Base-by-base conservation (phyloP, 371 early-diverging fungal genomes). In the Syncephalastrum contaminatum region DNA sequence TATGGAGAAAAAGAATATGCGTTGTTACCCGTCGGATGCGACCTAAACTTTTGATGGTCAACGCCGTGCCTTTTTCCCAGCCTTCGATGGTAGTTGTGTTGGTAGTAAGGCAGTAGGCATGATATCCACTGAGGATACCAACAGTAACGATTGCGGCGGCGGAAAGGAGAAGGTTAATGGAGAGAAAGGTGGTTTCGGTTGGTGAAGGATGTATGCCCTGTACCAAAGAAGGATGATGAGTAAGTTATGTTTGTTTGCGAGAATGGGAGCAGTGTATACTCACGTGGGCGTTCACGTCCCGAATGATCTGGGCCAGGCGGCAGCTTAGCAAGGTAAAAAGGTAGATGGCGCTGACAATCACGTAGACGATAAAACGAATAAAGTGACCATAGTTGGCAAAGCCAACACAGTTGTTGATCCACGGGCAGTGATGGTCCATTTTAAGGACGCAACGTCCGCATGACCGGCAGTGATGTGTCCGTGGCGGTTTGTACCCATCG, bases 51-150 rank as follows among this genome's bases (percentile, higher is more conserved):
- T 88, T 84, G 63, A 93, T 82, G 48, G 81, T 88, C 13, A 84
- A 86, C 43, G 92, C 92, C 67, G 90, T 90, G 59, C 85, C 88
- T 67, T 89, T 95, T 61, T 86, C 86, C 82, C 81, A 85, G 15
- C 74, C 81, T 70, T 99, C 99, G 58, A 99, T 96, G 13, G 97
- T 97, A 1, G 99, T 99, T 15, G 94, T 93, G 73, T 98, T 98
- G 57, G 75, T 80, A 4, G 77, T 65, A 30, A 93, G 67, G 63
- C 94, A 89, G 60, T 88, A 92, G 41, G 89, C 54, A 58, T 97
- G 97, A 73, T 88, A 97, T 42, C 84, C 67, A 21, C 85, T 80
- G 46, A 99, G 78, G 3, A 88, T 74, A 21, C 91, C 94, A 24
- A 95, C 95, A 15, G 84, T 83, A 58, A 93, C 53, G 24, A 93